Percentiles rank a stretch among this genome's conserved stretches.
Evolutionary conservation across 1,284 basidiomycete genomes (phyloP).

Genomic region (Sporisorium iseilematis-ciliati): DNA sequence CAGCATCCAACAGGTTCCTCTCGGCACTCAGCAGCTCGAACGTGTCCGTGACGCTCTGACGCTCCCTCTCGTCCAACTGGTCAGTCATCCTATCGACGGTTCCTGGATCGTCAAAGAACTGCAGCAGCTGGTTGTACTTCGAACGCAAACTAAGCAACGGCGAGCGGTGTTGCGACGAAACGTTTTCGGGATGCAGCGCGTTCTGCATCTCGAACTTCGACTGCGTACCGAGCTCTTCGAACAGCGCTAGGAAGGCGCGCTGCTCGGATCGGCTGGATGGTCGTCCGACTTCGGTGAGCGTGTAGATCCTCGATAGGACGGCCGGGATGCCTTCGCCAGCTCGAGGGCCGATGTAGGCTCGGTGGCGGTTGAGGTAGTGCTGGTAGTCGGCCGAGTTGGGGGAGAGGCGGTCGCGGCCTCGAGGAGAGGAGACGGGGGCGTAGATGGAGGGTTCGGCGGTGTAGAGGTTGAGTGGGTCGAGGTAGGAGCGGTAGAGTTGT

Average conservation of each 20-base stretch:
- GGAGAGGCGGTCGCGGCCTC: not conserved
- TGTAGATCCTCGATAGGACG: not conserved
- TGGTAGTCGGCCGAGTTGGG: not conserved
- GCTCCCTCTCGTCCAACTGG: slow-evolving; percentile 5
- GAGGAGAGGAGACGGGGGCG: not conserved
- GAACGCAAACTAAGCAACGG: not conserved
- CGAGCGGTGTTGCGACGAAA: not conserved
- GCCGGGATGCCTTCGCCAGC: not conserved
- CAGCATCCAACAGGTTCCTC: slow-evolving; percentile 1
- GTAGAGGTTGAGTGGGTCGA: slow-evolving; percentile 11
- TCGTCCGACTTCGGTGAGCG: too few species aligned
- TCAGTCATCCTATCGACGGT: slow-evolving; percentile 2
- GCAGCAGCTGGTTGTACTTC: not conserved
- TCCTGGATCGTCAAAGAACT: not conserved
- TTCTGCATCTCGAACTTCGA: not conserved
- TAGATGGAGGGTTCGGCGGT: not conserved
- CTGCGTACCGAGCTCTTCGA: not conserved
- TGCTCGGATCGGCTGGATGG: not conserved
- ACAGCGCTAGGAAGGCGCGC: not conserved
- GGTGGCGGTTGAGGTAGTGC: not conserved
- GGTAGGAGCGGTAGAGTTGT: slow-evolving; percentile 4
- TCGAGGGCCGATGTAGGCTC: slow-evolving; percentile 4
- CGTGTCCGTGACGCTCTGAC: not conserved
- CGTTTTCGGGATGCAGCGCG: slow-evolving; percentile 27
- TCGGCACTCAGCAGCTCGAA: slow-evolving; percentile 6